phyloP scores from a whole-genome alignment of 2,329 filamentous ascomycete species.

The Lasiodiplodia sp. region DNA sequence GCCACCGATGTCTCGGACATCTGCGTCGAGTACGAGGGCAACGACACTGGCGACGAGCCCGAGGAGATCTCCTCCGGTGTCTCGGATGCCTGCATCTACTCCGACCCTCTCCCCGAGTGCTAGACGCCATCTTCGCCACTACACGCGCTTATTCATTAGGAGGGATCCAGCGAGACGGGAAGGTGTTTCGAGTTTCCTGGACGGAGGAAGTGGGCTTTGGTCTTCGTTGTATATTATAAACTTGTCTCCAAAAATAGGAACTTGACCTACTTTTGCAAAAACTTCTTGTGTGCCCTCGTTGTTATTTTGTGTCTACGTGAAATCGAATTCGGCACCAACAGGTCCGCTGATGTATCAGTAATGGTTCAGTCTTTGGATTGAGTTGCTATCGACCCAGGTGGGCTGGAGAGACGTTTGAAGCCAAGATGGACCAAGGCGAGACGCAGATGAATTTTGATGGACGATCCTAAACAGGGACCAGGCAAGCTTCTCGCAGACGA shows the following conservation, averaged over 20 bases:
- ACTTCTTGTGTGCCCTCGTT: too few species aligned
- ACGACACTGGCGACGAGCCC: conserved; percentile 45
- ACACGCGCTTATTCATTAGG: neutral
- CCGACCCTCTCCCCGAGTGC: conserved; percentile 28
- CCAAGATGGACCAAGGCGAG: conserved; percentile 2
- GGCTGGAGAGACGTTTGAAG: neutral
- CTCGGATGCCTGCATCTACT: conserved; percentile 44
- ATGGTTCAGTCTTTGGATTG: too few species aligned
- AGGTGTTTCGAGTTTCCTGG: conserved; percentile 9
- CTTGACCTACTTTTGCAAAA: conserved; percentile 2
- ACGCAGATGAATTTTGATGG: neutral
- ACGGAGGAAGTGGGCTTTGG: conserved; percentile 12
- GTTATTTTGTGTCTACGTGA: too few species aligned
- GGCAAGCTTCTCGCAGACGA: too few species aligned
- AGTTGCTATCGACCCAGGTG: too few species aligned
- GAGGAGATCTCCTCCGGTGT: conserved; percentile 41
- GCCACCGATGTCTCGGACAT: conserved; percentile 44
- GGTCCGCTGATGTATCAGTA: too few species aligned
- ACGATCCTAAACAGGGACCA: neutral
- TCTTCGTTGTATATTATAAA: conserved; percentile 20
- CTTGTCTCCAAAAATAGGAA: conserved; percentile 25
- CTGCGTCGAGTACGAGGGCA: conserved; percentile 46
- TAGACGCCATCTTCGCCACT: neutral
- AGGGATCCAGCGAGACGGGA: conserved; percentile 3
- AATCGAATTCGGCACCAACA: too few species aligned